These are phyloP conservation scores for Torulaspora gathmanii DNA, from an alignment of 805 yeast genomes.

Conservation along the genomic window DNA sequence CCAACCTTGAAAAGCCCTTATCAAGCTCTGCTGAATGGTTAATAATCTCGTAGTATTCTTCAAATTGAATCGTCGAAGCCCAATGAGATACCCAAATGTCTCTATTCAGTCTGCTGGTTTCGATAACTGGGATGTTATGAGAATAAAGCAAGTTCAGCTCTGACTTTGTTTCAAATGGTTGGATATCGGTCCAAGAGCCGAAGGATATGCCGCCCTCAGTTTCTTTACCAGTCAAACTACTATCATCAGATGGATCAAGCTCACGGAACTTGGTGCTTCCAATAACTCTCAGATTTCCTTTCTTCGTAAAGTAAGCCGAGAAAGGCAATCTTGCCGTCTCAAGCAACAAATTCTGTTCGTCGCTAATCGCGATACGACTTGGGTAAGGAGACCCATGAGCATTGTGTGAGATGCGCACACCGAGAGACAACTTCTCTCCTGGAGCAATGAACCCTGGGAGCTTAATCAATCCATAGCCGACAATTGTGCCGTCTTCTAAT, in stretches of 20 bases:
- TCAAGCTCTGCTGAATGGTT: conserved; percentile 70
- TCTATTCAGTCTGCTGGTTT: conserved; percentile 57
- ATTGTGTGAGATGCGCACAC: conserved; percentile 46
- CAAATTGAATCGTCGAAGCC: conserved; percentile 66
- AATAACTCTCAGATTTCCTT: conserved; percentile 41
- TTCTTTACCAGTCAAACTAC: conserved; percentile 37
- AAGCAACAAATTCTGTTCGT: conserved; percentile 55
- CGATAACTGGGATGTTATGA: conserved; percentile 60
- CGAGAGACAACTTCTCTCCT: conserved; percentile 46
- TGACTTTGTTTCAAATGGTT: conserved; percentile 42
- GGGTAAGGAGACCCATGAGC: conserved; percentile 59
- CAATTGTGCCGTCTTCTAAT: conserved; percentile 25
- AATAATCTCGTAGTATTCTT: conserved; percentile 77
- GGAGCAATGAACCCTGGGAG: conserved; percentile 69
- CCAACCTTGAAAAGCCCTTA: conserved; percentile 73
- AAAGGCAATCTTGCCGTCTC: conserved; percentile 52
- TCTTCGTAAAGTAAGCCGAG: conserved; percentile 59
- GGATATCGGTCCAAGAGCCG: conserved; percentile 49
- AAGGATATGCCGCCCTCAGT: conserved; percentile 44
- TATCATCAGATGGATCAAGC: conserved; percentile 19
- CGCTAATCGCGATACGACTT: conserved; percentile 51
- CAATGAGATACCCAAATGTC: conserved; percentile 87
- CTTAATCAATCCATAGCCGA: conserved; percentile 44
- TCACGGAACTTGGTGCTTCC: conserved; percentile 28
- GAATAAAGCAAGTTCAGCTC: conserved; percentile 58